Evolutionary conservation across 768 basidiomycete genomes (phyloP).

Genomic region (Tylopilus rubrobrunneus): DNA sequence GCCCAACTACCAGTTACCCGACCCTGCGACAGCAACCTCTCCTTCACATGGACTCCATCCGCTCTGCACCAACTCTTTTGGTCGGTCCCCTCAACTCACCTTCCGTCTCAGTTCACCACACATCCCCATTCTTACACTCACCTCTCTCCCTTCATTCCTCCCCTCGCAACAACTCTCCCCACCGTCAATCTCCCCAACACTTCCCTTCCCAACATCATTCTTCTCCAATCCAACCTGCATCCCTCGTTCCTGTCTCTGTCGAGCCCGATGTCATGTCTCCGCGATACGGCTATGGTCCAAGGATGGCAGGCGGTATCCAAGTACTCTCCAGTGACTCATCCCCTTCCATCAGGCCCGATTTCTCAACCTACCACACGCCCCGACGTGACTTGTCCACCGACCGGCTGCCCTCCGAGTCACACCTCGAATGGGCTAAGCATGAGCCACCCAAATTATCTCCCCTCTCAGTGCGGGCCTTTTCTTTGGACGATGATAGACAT

Average conservation of each 20-base stretch:
- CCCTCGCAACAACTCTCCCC: conserved; percentile 18
- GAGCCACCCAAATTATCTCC: conserved; percentile 13
- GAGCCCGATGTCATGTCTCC: conserved; percentile 16
- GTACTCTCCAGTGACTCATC: conserved; percentile 15
- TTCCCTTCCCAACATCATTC: conserved; percentile 11
- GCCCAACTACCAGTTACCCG: conserved; percentile 17
- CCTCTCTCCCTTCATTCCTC: conserved; percentile 8
- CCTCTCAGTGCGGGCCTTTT: not conserved
- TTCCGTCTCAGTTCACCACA: conserved; percentile 10
- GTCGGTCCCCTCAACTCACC: conserved; percentile 1
- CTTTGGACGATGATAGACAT: conserved; percentile 2
- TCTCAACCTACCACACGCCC: conserved; percentile 11
- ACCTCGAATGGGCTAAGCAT: conserved; percentile 8
- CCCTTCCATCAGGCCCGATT: conserved; percentile 6
- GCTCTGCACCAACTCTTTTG: conserved; percentile 1
- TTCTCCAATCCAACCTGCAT: conserved; percentile 6
- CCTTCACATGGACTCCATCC: conserved; percentile 11
- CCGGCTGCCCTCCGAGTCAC: conserved; percentile 9
- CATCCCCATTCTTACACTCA: conserved; percentile 13
- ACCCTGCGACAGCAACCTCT: conserved; percentile 20
- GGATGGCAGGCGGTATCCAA: conserved; percentile 27
- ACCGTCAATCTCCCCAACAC: conserved; percentile 18
- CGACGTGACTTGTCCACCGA: conserved; percentile 17
- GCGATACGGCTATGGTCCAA: conserved; percentile 19
- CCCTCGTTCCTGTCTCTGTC: not conserved